Base-by-base conservation (phyloP, 2,329 filamentous ascomycete genomes). In the Cladosporium sp. region DNA sequence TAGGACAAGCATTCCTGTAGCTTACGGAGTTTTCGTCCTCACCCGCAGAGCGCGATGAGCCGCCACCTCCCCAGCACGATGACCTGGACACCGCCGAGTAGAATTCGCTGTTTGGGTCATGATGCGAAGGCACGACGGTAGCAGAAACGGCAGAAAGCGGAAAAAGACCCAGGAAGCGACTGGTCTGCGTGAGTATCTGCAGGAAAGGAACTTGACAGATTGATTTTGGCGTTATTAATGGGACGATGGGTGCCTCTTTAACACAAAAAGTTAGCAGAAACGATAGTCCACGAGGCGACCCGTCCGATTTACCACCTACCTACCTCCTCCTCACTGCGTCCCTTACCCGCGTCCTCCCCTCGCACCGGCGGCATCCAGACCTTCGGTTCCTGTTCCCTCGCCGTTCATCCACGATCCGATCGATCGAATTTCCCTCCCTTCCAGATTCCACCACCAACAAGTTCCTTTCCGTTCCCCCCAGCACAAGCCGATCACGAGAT, bases 1-100 rank as follows among this genome's bases (percentile, higher is more conserved):
- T 13, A 15, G 43, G 38, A 9, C 20, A 12, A 22, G 32, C 22
- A 5, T 9, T 27, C 22, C 22, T 50, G 61, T 52, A 55, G 54
- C 56, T 65, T 54, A 67, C 64, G 57, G 13, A 15, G 32, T 15
- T 36, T 9, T 27, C 22, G 22, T 59, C 57, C 50, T 56, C n/a
- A n/a, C n/a, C n/a, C 41, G 15, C 61, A 72, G 73, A 71, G 61
- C 69, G 80, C 67, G 74, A 86, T 63, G 89, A 95, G 60, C 89
- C 88, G 63, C 86, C 88, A 27, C 22, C 32, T 56, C 85, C 88
- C 57, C 85, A 84, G 62, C 89, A 96, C 66, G 93, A 99, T 70
- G 93, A 99, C 67, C 82, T 97, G 68, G 93, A 99, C 70, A 91
- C 93, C 66, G 92, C 91, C 64, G 93, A 97, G 74, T 84, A 77